phyloP scores from a whole-genome alignment of 2,329 filamentous ascomycete species.

The Aureobasidium sp. region DNA sequence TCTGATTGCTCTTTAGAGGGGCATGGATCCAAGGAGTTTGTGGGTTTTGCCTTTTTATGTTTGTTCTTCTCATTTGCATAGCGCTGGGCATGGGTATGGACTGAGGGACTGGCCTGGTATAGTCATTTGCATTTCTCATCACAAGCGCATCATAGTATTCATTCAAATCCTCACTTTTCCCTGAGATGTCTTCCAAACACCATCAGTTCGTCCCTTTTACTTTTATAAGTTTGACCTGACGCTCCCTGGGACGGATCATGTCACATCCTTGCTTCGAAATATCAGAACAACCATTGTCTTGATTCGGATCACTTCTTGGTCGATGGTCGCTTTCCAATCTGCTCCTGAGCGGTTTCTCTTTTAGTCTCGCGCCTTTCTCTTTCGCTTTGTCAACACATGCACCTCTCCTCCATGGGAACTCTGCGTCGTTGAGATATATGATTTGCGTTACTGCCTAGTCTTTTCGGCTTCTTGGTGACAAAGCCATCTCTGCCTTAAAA shows the following conservation, averaged over 20 bases:
- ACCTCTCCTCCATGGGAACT: no score
- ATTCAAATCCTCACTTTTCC: background rate
- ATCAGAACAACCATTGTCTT: no score
- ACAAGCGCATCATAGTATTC: background rate
- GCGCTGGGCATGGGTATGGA: background rate
- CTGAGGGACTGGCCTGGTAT: background rate
- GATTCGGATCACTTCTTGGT: no score
- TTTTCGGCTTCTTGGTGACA: no score
- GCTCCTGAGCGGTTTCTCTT: no score
- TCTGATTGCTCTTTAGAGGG: constrained; percentile 63
- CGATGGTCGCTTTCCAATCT: no score
- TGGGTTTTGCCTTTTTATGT: background rate
- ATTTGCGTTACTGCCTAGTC: no score
- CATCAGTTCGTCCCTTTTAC: background rate
- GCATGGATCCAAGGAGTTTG: background rate
- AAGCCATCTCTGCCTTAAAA: constrained; percentile 15
- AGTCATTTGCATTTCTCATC: background rate
- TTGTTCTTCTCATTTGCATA: background rate
- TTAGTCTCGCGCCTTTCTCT: no score
- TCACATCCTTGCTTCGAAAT: background rate
- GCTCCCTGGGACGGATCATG: no score
- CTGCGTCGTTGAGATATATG: no score
- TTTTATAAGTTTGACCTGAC: background rate
- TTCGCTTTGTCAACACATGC: no score
- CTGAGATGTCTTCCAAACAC: background rate